These are phyloP conservation scores for Pseudogymnoascus sp. DNA, from an alignment of 2,329 filamentous ascomycete genomes.

Conservation along the genomic window DNA sequence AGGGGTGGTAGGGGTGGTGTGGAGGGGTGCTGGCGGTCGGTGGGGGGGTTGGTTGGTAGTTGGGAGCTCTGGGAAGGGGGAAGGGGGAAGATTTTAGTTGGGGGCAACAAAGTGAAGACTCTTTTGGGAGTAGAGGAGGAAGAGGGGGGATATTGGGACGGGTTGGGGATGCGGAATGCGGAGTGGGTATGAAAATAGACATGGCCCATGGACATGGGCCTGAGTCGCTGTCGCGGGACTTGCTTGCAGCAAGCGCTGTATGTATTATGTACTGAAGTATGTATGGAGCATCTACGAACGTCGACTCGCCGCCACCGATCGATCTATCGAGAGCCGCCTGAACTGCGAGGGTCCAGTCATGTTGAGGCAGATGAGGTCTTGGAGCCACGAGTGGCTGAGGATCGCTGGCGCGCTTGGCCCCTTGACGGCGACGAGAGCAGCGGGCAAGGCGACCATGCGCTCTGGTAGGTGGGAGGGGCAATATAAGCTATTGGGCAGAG, in stretches of 20 bases:
- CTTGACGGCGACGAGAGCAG: not conserved
- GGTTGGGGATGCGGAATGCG: not conserved
- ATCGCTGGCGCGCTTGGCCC: not conserved
- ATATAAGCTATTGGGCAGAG: not conserved
- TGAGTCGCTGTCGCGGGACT: not conserved
- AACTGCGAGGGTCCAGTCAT: not conserved
- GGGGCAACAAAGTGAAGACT: not conserved
- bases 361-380: not conserved
- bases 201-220: not conserved
- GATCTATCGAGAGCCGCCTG: conserved; percentile 5
- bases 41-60: not conserved
- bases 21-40: not conserved
- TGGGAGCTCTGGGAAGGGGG: not conserved
- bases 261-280: not conserved
- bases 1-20: not conserved
- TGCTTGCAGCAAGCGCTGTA: not conserved
- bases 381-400: not conserved
- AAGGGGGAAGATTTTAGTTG: too few relatives aligned
- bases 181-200: not conserved
- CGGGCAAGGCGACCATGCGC: not conserved
- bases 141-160: not conserved
- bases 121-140: not conserved
- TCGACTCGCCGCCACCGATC: conserved; percentile 1
- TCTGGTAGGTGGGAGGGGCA: not conserved
- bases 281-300: not conserved